Evolutionary conservation across 2,329 filamentous ascomycete genomes (phyloP).

Genomic region (Colletotrichum sp.): DNA sequence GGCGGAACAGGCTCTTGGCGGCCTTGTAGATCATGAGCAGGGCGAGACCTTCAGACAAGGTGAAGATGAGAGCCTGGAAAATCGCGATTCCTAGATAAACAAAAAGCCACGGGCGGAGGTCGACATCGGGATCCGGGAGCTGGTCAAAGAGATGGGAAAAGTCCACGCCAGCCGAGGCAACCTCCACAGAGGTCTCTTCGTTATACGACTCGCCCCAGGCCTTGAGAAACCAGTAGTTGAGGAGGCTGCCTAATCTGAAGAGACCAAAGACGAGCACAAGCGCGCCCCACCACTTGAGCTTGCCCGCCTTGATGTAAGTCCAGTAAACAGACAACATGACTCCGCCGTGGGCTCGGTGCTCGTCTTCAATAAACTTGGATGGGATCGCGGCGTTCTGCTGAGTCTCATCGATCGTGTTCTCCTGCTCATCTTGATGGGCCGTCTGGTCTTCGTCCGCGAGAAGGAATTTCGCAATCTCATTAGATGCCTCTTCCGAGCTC

Average conservation of each 20-base stretch:
- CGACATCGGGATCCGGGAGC: constrained; percentile 68
- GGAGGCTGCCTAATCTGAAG: constrained; percentile 69
- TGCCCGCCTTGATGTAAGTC: constrained; percentile 84
- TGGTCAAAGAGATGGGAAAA: constrained; percentile 42
- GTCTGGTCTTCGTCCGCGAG: constrained; percentile 26
- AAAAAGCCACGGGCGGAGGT: constrained; percentile 77
- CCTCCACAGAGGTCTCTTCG: background rate
- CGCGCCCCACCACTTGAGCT: constrained; percentile 72
- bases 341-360: constrained; percentile 74
- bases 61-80: constrained; percentile 62
- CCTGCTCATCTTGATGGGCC: constrained; percentile 34
- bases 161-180: constrained; percentile 19
- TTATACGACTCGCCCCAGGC: constrained; percentile 81
- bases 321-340: constrained; percentile 81
- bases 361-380: constrained; percentile 81
- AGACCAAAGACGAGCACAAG: constrained; percentile 67
- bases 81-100: constrained; percentile 72
- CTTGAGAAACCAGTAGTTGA: constrained; percentile 82
- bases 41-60: constrained; percentile 69
- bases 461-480: constrained; percentile 32
- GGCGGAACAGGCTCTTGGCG: constrained; percentile 75
- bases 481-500: constrained; percentile 44
- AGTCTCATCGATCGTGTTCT: constrained; percentile 34
- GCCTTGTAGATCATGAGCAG: constrained; percentile 81
- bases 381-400: constrained; percentile 59